Base-by-base conservation (phyloP, 495 filamentous ascomycete genomes). In the Eremomyces bilateralis region DNA sequence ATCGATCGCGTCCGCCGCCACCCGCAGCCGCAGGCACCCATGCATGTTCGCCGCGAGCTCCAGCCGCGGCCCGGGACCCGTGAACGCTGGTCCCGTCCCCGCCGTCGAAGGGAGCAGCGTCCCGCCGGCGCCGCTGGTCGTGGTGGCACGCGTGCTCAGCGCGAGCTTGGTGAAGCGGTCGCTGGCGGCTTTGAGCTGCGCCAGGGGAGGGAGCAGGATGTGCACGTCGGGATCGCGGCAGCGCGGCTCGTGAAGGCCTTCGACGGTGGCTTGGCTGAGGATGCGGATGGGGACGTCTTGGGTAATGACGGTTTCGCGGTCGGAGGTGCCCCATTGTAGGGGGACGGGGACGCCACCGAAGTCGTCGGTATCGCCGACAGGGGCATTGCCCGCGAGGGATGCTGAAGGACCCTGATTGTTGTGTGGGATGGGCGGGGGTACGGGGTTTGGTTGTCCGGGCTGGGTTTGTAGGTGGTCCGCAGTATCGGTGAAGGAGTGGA, bases 201-300 rank as follows among this genome's bases (percentile, higher is more conserved):
- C 48, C 2, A 97, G 57, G 0, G 76, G 69, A 0, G 88, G 88
- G 0, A 97, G 68, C 22, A 80, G 67, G 53, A 97, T 85, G 56
- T 95, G 77, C 1, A 92, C 83, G 48, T 97, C 85, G 28, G 85
- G 82, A 45, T 94, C 83, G 16, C 80, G 73, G 34, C 81, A 80
- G 35, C 69, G 71, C 11, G 88, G 88, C 54, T 97, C 84, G 52
- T 84, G 80, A 25, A 94, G 72, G 11, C 69, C 76, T 36, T 82
- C 77, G 1, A 97, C 80, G 0, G 70, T 73, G 13, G 69, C 65
- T 1, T 77, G 67, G 42, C 75, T 73, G 3, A 97, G 67, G 3
- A 97, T 81, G 3, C 81, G 71, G 33, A 94, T 71, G n/a, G 90
- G 88, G 18, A 95, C 69, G 53, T 94, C 82, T 48, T 97, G 90